Percentiles rank a stretch among this genome's conserved stretches.
Evolutionary conservation across 371 early-diverging fungal genomes (phyloP).

Genomic region (Nematocida parisii): DNA sequence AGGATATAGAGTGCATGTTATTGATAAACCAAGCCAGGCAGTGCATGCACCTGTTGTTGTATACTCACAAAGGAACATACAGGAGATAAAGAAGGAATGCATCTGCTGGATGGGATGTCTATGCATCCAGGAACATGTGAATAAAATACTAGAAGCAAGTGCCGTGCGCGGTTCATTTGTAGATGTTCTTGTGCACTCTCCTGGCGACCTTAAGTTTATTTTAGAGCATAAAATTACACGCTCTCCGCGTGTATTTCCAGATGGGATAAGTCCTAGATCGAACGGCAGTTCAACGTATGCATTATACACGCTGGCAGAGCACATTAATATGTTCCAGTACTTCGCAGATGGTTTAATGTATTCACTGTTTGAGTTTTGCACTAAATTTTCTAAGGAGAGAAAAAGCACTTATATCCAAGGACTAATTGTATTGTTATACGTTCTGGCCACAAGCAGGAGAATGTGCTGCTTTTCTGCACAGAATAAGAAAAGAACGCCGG

Average conservation of each 20-base stretch:
- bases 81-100: conserved; percentile 7
- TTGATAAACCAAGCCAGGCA: background rate
- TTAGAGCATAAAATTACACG: conserved; percentile 8
- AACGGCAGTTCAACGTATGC: too few species aligned
- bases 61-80: conserved; percentile 16
- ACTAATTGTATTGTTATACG: too few species aligned
- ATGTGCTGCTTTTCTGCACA: too few species aligned
- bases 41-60: conserved; percentile 1
- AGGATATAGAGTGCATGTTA: background rate
- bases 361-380: too few species aligned
- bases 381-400: too few species aligned
- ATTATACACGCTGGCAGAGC: background rate
- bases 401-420: too few species aligned
- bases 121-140: background rate
- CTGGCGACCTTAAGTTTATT: conserved; percentile 9
- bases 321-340: background rate
- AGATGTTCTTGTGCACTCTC: conserved; percentile 39
- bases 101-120: conserved; percentile 2
- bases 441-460: too few species aligned
- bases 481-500: too few species aligned
- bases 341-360: background rate
- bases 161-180: background rate
- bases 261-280: too few species aligned
- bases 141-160: background rate
- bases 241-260: too few species aligned